Evolutionary conservation across 257 asterid species (phyloP).

Genomic region (Plantago ovata): DNA sequence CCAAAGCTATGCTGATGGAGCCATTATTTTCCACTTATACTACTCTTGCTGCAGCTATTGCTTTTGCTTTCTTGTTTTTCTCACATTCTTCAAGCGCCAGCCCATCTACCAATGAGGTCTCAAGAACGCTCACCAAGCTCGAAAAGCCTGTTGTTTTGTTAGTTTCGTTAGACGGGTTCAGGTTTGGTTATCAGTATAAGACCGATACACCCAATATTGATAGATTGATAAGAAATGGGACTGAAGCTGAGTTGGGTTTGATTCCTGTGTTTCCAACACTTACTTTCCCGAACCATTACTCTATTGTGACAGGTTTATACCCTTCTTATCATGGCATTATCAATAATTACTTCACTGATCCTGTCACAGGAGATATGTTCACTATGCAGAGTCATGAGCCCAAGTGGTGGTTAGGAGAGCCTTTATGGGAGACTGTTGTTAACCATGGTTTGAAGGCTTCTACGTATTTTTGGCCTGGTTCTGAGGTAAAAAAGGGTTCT

Average conservation of each 20-base stretch:
- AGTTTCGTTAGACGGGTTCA: slow-evolving; percentile 65
- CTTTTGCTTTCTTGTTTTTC: slow-evolving; percentile 47
- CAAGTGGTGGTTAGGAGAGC: slow-evolving; percentile 86
- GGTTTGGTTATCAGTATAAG: slow-evolving; percentile 78
- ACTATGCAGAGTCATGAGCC: slow-evolving; percentile 57
- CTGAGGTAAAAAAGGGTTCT: slow-evolving; percentile 64
- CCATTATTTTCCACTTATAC: slow-evolving; percentile 39
- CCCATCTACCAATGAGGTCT: slow-evolving; percentile 17
- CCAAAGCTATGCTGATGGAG: no score
- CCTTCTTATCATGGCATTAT: slow-evolving; percentile 77
- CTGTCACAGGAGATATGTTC: slow-evolving; percentile 46
- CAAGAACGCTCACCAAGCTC: slow-evolving; percentile 50
- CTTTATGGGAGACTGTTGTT: slow-evolving; percentile 68
- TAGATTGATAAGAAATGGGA: slow-evolving; percentile 50
- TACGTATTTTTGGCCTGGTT: slow-evolving; percentile 72
- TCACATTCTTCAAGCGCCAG: slow-evolving; percentile 2
- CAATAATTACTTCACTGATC: slow-evolving; percentile 55
- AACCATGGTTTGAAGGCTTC: slow-evolving; percentile 61
- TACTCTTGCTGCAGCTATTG: slow-evolving; percentile 49
- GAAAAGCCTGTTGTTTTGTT: slow-evolving; percentile 55
- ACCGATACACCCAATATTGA: slow-evolving; percentile 49
- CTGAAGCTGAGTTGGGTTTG: slow-evolving; percentile 67
- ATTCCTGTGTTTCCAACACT: slow-evolving; percentile 73
- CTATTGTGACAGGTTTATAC: slow-evolving; percentile 76
- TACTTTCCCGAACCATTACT: slow-evolving; percentile 76